Evolutionary conservation across 1,284 basidiomycete genomes (phyloP).

Genomic region (Spongiforma sp.): DNA sequence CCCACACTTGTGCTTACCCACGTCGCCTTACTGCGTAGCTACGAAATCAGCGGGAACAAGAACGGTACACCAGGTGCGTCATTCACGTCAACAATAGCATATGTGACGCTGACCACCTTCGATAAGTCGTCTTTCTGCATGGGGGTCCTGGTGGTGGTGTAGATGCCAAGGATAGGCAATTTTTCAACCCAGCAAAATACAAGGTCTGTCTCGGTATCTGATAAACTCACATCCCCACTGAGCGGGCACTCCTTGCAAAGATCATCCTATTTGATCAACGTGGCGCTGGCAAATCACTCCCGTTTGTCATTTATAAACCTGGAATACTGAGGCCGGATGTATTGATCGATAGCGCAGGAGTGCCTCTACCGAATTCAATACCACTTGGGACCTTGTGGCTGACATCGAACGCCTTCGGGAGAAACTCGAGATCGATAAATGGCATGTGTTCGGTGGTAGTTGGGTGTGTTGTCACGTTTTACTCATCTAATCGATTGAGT

Average conservation of each 20-base stretch:
- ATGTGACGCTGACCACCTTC: slow-evolving; percentile 2
- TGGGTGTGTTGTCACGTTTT: slow-evolving; percentile 59
- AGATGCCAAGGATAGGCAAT: slow-evolving; percentile 69
- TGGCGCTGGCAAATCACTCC: slow-evolving; percentile 85
- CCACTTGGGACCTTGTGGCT: slow-evolving; percentile 93
- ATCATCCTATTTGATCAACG: slow-evolving; percentile 86
- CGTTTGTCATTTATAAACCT: slow-evolving; percentile 49
- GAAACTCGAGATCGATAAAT: slow-evolving; percentile 78
- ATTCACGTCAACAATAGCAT: not conserved
- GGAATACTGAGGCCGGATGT: not conserved
- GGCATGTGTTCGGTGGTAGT: slow-evolving; percentile 93
- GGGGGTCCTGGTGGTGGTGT: slow-evolving; percentile 84
- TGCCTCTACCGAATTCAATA: slow-evolving; percentile 86
- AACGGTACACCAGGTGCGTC: slow-evolving; percentile 73
- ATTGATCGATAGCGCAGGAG: slow-evolving; percentile 47
- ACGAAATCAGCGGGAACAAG: slow-evolving; percentile 80
- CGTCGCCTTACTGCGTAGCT: slow-evolving; percentile 51
- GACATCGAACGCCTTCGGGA: slow-evolving; percentile 87
- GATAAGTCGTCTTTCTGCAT: slow-evolving; percentile 81
- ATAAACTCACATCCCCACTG: slow-evolving; percentile 5
- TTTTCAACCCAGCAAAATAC: slow-evolving; percentile 87
- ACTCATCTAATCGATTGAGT: not conserved
- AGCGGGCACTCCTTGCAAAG: slow-evolving; percentile 40
- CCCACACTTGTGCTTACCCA: slow-evolving; percentile 5
- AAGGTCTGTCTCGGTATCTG: slow-evolving; percentile 53